These are phyloP conservation scores for Thielaviopsis populi DNA, from an alignment of 2,329 filamentous ascomycete species.

Conservation along the genomic window DNA sequence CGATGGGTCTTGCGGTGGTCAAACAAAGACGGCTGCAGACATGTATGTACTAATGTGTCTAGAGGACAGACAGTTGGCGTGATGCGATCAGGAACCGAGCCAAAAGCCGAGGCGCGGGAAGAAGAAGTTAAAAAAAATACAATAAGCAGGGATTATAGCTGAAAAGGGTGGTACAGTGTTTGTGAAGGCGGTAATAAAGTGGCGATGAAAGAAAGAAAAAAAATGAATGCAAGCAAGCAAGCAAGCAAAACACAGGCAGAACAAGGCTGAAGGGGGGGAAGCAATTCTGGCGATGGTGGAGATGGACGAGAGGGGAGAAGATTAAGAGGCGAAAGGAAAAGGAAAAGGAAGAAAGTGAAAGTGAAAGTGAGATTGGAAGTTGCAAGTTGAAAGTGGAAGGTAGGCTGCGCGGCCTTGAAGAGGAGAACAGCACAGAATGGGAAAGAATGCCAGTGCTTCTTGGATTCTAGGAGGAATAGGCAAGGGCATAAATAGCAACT, in stretches of 20 bases:
- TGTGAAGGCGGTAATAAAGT: background rate
- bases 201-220: background rate
- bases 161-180: background rate
- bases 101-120: background rate
- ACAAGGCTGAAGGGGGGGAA: background rate
- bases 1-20: background rate
- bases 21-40: background rate
- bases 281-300: background rate
- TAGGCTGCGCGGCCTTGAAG: constrained; percentile 3
- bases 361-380: background rate
- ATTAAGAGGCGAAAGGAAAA: background rate
- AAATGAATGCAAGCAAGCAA: background rate
- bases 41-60: background rate
- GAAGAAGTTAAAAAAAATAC: background rate
- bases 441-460: constrained; percentile 1
- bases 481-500: constrained; percentile 2
- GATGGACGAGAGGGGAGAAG: background rate
- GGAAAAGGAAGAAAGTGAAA: background rate
- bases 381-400: background rate
- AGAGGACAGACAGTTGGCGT: background rate
- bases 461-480: constrained; percentile 1
- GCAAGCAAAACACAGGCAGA: background rate
- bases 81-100: background rate
- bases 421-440: background rate
- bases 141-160: background rate